Conservation (phyloP, 78 protist species). For the Protostelium mycophagum region DNA sequence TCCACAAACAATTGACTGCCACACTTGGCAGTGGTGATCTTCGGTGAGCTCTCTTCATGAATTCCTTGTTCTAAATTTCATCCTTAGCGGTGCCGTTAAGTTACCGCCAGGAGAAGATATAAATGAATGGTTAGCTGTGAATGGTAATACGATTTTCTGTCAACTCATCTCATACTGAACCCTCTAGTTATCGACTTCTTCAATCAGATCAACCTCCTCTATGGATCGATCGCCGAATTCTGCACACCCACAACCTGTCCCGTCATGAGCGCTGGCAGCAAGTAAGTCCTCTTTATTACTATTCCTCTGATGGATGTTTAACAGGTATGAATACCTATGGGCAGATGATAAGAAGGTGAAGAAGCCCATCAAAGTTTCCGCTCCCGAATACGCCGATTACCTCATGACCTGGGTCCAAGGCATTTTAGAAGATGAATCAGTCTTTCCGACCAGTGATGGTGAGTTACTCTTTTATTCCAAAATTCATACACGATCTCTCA, state of each 20-base stretch:
- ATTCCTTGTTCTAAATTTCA: neutral
- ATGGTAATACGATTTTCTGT: constrained; percentile 52
- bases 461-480: neutral
- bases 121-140: constrained; percentile 61
- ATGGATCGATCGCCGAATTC: constrained; percentile 68
- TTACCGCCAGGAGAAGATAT: constrained; percentile 57
- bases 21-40: constrained; percentile 54
- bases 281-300: constrained; percentile 7
- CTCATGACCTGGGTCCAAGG: constrained; percentile 93
- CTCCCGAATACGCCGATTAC: constrained; percentile 86
- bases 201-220: constrained; percentile 67
- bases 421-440: constrained; percentile 79
- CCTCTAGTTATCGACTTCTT: constrained; percentile 74
- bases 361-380: constrained; percentile 78
- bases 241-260: constrained; percentile 77
- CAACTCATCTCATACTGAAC: neutral
- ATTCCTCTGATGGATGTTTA: neutral
- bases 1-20: constrained; percentile 50
- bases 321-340: constrained; percentile 75
- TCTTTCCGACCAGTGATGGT: constrained; percentile 79
- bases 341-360: constrained; percentile 77
- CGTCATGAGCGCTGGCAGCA: constrained; percentile 62
- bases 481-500: neutral
- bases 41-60: neutral
- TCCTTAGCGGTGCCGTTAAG: constrained; percentile 43